These are phyloP conservation scores for Suillus brevipes DNA, from an alignment of 768 basidiomycete genomes.

Conservation along the genomic window DNA sequence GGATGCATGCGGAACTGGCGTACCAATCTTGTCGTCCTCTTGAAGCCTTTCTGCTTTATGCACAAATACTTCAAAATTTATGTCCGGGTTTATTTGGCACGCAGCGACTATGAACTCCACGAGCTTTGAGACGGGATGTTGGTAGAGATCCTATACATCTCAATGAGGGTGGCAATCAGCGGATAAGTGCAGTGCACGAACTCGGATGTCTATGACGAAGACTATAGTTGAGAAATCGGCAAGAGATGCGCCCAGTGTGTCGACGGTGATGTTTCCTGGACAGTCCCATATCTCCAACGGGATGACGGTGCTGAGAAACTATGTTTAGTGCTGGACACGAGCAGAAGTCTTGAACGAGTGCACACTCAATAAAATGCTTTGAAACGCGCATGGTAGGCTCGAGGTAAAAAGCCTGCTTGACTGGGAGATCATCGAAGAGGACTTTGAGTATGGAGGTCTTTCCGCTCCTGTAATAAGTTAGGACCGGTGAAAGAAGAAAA, in stretches of 20 bases:
- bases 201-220: conserved; percentile 95
- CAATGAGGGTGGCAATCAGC: conserved; percentile 6
- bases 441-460: conserved; percentile 92
- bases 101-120: conserved; percentile 80
- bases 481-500: conserved; percentile 3
- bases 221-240: conserved; percentile 82
- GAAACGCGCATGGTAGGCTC: conserved; percentile 81
- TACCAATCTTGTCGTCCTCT: conserved; percentile 90
- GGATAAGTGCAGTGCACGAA: conserved; percentile 37
- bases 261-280: conserved; percentile 80
- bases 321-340: neutral
- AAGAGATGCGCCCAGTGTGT: conserved; percentile 73
- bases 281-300: conserved; percentile 96
- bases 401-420: conserved; percentile 87
- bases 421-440: conserved; percentile 80
- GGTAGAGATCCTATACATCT: conserved; percentile 68
- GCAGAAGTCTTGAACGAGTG: conserved; percentile 11
- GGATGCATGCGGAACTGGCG: conserved; percentile 18
- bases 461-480: conserved; percentile 61
- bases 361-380: conserved; percentile 82
- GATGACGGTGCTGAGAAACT: conserved; percentile 70
- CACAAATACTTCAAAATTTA: conserved; percentile 88
- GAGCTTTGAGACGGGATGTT: conserved; percentile 79
- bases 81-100: conserved; percentile 69
- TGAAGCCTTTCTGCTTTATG: conserved; percentile 93